Evolutionary conservation across 257 asterid species (phyloP).

Genomic region (Apocynum venetum): DNA sequence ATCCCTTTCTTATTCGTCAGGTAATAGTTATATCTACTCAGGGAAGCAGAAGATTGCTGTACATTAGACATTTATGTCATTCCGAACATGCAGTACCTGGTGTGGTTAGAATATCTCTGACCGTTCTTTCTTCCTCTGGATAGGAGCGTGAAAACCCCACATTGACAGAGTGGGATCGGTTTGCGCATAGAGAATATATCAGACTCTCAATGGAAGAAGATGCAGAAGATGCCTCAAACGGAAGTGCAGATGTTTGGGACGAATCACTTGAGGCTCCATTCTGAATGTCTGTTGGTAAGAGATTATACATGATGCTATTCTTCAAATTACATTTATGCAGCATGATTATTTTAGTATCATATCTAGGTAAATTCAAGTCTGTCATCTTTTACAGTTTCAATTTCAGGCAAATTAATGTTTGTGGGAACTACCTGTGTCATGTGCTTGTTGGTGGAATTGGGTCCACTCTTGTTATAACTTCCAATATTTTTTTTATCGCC

Average conservation of each 20-base stretch:
- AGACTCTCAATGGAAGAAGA: constrained; percentile 99
- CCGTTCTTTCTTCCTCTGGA: constrained; percentile 21
- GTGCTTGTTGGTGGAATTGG: background rate
- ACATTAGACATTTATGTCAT: background rate
- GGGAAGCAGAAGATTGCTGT: background rate
- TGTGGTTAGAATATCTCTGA: constrained; percentile 2
- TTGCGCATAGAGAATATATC: constrained; percentile 96
- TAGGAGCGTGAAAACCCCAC: constrained; percentile 99
- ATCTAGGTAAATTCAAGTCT: background rate
- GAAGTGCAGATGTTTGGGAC: constrained; percentile 99
- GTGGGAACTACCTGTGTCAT: background rate
- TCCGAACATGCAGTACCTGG: background rate
- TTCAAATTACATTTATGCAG: background rate
- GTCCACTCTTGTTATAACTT: background rate
- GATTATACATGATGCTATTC: background rate
- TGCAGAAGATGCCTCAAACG: constrained; percentile 98
- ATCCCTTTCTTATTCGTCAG: constrained; percentile 98
- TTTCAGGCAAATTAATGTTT: constrained; percentile 4
- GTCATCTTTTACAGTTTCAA: background rate
- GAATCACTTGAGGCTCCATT: constrained; percentile 99
- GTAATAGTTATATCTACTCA: constrained; percentile 29
- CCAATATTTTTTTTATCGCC: background rate
- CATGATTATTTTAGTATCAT: background rate
- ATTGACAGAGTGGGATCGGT: constrained; percentile 99
- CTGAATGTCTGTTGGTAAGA: constrained; percentile 61